These are phyloP conservation scores for Phalaenopsis aphrodite DNA, from an alignment of 106 monocot genomes.

Conservation along the genomic window DNA sequence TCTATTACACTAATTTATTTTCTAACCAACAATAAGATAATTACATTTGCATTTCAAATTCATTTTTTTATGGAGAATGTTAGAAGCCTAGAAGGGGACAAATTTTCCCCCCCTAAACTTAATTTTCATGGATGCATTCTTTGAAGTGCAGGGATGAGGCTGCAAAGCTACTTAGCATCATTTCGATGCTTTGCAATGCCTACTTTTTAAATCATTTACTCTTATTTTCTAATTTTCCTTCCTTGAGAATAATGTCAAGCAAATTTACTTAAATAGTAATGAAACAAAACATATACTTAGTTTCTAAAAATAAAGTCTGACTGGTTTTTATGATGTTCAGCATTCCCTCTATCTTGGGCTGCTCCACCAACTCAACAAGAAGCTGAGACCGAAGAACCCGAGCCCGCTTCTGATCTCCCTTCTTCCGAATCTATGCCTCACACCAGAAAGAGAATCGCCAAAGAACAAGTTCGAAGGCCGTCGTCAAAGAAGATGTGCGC, in stretches of 20 bases:
- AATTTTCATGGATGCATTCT: neutral
- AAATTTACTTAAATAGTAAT: neutral
- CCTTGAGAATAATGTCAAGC: neutral
- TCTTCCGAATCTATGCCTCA: neutral
- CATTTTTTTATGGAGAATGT: too few species aligned
- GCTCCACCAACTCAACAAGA: constrained; percentile 1
- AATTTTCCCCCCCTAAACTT: neutral
- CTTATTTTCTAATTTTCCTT: neutral
- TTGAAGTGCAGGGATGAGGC: neutral
- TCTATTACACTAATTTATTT: neutral
- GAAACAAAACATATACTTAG: neutral
- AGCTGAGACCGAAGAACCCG: neutral
- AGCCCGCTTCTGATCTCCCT: neutral
- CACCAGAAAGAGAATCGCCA: neutral
- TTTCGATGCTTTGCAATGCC: neutral
- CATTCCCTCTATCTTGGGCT: constrained; percentile 7
- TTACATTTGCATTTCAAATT: too few species aligned
- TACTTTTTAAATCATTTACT: neutral
- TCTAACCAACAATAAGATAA: too few species aligned
- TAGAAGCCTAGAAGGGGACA: too few species aligned
- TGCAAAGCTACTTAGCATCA: neutral
- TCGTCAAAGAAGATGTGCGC: constrained; percentile 5
- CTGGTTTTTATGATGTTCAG: neutral
- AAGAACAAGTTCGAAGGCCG: constrained; percentile 8
- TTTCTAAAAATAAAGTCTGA: neutral